These are phyloP conservation scores for Chara braunii DNA, from an alignment of 139 green algal genomes.

Conservation along the genomic window DNA sequence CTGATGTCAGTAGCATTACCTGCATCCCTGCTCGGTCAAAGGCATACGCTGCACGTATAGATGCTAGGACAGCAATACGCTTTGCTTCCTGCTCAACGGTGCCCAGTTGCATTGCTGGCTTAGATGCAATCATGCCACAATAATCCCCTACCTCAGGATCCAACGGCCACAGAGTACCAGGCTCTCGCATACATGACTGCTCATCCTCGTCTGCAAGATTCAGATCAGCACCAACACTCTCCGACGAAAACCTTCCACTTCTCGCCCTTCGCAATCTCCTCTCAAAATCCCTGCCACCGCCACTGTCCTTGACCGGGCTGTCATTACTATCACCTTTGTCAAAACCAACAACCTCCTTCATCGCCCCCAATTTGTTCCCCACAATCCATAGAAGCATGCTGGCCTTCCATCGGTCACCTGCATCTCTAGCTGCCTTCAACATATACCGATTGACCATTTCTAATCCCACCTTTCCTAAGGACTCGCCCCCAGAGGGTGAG, in stretches of 20 bases:
- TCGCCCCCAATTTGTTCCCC: slow-evolving; percentile 8
- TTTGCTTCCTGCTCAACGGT: slow-evolving; percentile 4
- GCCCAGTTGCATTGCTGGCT: not conserved
- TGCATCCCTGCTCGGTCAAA: slow-evolving; percentile 10
- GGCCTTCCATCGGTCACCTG: slow-evolving; percentile 14
- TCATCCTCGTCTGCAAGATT: no score
- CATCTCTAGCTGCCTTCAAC: slow-evolving; percentile 4
- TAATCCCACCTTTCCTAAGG: not conserved
- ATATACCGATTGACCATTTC: not conserved
- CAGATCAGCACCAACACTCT: no score
- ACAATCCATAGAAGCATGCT: slow-evolving; percentile 17
- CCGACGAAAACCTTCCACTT: no score
- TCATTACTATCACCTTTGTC: not conserved
- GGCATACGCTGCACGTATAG: slow-evolving; percentile 6
- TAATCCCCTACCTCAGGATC: slow-evolving; percentile 21
- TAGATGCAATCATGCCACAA: slow-evolving; percentile 3
- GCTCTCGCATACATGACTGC: not conserved
- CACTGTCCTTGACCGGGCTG: slow-evolving; percentile 1
- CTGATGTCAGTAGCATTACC: no score
- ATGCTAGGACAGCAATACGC: no score
- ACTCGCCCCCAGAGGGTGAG: no score
- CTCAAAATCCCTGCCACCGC: no score
- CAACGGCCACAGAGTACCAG: not conserved
- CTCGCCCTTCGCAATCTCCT: no score
- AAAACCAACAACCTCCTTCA: not conserved